phyloP scores from a whole-genome alignment of 2,329 filamentous ascomycete species.

The Neofusicoccum ribis region DNA sequence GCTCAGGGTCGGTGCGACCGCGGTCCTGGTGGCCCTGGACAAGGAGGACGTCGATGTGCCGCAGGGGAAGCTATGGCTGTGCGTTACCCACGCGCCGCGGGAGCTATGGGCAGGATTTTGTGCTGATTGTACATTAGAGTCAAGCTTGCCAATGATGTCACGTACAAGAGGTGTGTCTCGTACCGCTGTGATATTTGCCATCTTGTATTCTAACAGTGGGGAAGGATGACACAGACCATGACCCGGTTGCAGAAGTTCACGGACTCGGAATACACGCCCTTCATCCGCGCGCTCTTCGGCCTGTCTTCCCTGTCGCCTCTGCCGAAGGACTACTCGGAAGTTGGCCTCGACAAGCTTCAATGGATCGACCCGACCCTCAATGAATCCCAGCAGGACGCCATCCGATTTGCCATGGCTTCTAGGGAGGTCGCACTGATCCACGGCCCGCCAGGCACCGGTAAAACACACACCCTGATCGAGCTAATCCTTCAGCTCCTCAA shows the following conservation, averaged over 20 bases:
- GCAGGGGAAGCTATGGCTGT: slow-evolving; percentile 63
- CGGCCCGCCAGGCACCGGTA: slow-evolving; percentile 92
- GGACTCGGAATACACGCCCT: slow-evolving; percentile 56
- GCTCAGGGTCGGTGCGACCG: slow-evolving; percentile 59
- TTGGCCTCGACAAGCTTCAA: slow-evolving; percentile 47
- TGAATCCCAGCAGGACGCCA: slow-evolving; percentile 62
- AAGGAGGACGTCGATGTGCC: slow-evolving; percentile 60
- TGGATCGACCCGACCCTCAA: slow-evolving; percentile 61
- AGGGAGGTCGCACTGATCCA: slow-evolving; percentile 87
- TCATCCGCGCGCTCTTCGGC: slow-evolving; percentile 63
- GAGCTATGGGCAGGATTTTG: neutral
- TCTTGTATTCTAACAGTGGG: slow-evolving; percentile 14
- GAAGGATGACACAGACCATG: slow-evolving; percentile 66
- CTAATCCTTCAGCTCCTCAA: slow-evolving; percentile 87
- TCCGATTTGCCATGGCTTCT: slow-evolving; percentile 79
- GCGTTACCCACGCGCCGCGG: slow-evolving; percentile 36
- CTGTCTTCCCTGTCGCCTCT: slow-evolving; percentile 55
- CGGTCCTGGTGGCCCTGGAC: slow-evolving; percentile 68
- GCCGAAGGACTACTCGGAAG: slow-evolving; percentile 45
- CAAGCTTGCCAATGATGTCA: slow-evolving; percentile 67
- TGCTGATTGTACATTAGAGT: slow-evolving; percentile 51
- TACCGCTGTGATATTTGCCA: neutral
- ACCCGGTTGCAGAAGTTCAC: slow-evolving; percentile 56
- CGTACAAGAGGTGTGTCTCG: slow-evolving; percentile 56
- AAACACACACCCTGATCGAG: slow-evolving; percentile 95